These are phyloP conservation scores for Pseudogymnoascus sp. DNA, from an alignment of 2,329 filamentous ascomycete species.

Conservation along the genomic window DNA sequence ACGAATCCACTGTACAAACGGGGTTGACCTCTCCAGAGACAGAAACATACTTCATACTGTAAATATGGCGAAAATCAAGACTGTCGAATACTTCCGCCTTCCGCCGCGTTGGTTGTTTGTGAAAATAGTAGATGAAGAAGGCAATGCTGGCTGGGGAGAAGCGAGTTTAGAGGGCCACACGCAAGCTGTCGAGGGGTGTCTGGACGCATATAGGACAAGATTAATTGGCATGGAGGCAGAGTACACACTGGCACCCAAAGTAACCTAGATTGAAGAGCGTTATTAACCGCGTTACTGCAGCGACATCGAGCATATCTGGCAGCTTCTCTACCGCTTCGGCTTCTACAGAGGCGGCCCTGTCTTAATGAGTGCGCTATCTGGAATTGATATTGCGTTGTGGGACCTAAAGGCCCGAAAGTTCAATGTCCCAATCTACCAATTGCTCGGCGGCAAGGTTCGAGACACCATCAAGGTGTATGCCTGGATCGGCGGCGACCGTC, in stretches of 20 bases:
- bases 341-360: constrained; percentile 75
- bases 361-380: constrained; percentile 69
- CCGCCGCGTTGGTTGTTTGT: constrained; percentile 71
- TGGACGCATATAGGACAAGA: constrained; percentile 56
- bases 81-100: constrained; percentile 65
- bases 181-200: constrained; percentile 62
- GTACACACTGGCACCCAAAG: constrained; percentile 33
- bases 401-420: constrained; percentile 60
- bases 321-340: constrained; percentile 57
- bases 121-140: constrained; percentile 61
- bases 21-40: background rate
- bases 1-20: background rate
- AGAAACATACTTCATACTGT: background rate
- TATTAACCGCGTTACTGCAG: constrained; percentile 31
- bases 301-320: constrained; percentile 76
- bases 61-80: constrained; percentile 53
- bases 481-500: constrained; percentile 70
- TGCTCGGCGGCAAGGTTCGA: constrained; percentile 66
- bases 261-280: background rate
- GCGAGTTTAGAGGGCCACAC: constrained; percentile 66
- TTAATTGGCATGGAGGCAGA: constrained; percentile 62
- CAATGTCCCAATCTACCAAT: constrained; percentile 60
- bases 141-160: constrained; percentile 63
- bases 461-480: constrained; percentile 63
- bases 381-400: constrained; percentile 73